Percentiles rank a stretch among this genome's conserved stretches.
phyloP scores from a whole-genome alignment of 2,329 filamentous ascomycete genomes.

The Uncinocarpus reesii region DNA sequence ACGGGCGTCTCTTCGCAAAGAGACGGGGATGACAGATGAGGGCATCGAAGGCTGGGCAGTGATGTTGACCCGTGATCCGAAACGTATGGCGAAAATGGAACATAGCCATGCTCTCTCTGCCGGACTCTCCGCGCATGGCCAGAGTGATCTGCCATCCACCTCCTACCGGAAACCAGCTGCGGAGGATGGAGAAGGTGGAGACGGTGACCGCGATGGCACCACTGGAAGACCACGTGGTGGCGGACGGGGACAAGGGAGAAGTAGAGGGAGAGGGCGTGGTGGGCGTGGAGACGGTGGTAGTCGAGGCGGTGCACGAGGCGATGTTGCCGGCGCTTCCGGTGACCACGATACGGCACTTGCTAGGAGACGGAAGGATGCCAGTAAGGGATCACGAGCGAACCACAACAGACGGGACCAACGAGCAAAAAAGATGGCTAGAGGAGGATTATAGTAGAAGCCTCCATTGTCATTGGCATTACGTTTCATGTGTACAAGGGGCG shows the following conservation, averaged over 20 bases:
- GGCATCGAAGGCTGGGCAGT: constrained; percentile 88
- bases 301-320: constrained; percentile 40
- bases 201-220: constrained; percentile 40
- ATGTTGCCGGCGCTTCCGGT: constrained; percentile 27
- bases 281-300: constrained; percentile 41
- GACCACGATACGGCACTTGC: constrained; percentile 64
- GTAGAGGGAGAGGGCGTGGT: constrained; percentile 35
- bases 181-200: constrained; percentile 30
- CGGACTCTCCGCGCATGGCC: constrained; percentile 39
- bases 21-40: constrained; percentile 86
- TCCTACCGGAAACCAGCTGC: constrained; percentile 45
- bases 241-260: constrained; percentile 30
- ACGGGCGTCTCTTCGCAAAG: constrained; percentile 55
- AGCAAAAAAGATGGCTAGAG: constrained; percentile 49
- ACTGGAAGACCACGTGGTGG: constrained; percentile 11
- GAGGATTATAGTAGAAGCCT: constrained; percentile 1
- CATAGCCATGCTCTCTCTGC: constrained; percentile 55
- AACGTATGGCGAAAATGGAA: constrained; percentile 59
- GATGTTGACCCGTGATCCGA: constrained; percentile 67
- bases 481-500: too few species aligned
- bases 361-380: constrained; percentile 67
- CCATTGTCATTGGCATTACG: too few species aligned
- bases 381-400: constrained; percentile 72
- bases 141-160: constrained; percentile 55
- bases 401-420: constrained; percentile 69